Conservation (phyloP, 2,329 filamentous ascomycete species). For the Camptophora hylomeconis region DNA sequence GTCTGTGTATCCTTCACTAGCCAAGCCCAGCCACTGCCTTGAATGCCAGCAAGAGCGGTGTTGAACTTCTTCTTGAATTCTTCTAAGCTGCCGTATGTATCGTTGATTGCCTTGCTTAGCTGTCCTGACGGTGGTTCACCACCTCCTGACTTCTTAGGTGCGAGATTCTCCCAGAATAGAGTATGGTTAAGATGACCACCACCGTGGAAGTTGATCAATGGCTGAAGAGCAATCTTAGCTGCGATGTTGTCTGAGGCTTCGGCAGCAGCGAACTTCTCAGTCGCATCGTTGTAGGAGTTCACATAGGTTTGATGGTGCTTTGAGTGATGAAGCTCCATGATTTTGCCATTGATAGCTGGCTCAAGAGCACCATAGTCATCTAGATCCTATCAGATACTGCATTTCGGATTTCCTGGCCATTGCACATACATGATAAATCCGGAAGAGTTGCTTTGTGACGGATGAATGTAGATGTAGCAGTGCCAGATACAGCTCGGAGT, state of each 20-base stretch:
- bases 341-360: conserved; percentile 65
- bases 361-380: conserved; percentile 97
- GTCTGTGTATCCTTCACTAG: conserved; percentile 50
- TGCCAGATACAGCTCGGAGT: conserved; percentile 38
- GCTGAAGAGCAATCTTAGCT: conserved; percentile 53
- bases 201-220: conserved; percentile 71
- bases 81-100: conserved; percentile 45
- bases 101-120: conserved; percentile 45
- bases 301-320: conserved; percentile 93
- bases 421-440: conserved; percentile 59
- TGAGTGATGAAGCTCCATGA: conserved; percentile 89
- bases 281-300: conserved; percentile 69
- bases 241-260: conserved; percentile 45
- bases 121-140: conserved; percentile 49
- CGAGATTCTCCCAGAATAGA: conserved; percentile 68
- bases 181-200: conserved; percentile 90
- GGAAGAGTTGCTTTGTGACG: conserved; percentile 87
- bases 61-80: conserved; percentile 52
- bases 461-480: conserved; percentile 63
- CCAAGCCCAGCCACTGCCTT: conserved; percentile 54
- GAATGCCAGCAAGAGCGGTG: conserved; percentile 49
- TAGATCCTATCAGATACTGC: conserved; percentile 24
- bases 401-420: conserved; percentile 2
- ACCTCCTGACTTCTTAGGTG: conserved; percentile 47
- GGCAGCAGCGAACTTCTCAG: conserved; percentile 50